Base-by-base conservation (phyloP, 306 rosid species). In the Gynostemma pentaphyllum region DNA sequence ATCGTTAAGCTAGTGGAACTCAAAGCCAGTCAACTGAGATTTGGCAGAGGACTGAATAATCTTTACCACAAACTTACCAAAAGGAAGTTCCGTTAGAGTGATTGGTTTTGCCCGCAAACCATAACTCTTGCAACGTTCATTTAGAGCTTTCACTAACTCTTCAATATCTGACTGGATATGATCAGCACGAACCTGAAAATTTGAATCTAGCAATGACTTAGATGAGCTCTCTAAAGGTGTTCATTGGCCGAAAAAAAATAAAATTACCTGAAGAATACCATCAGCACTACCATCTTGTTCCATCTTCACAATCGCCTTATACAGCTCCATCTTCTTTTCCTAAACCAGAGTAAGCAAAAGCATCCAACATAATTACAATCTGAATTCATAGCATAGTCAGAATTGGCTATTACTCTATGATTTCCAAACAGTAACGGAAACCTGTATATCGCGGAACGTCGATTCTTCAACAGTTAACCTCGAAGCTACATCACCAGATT, bases 381-480 rank as follows among this genome's bases (percentile, higher is more conserved):
- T 61, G 37, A 61, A 61, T 3, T 8, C 66, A 41, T 22, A 14
- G 34, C 37, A 61, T 24, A 61, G 2, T 40, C 9, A 29, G 18
- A 22, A 48, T 44, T 40, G 70, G 12, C 34, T 27, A 56, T 64
- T 28, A 69, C 32, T 22, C 27, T 68, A 15, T 41, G 45, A 54
- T 53, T 54, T 54, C 41, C 13, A 52, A 66, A 7, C 7, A 52
- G 48, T 30, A 30, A 23, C 4, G 28, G 18, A 49, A 71, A 94
- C 97, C 95, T 94, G 99, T 57, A 94, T 72, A 75, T 86, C 97
- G 68, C 94, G 91, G 74, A 89, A 94, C 47, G 89, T 85, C 64
- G 99, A 82, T 77, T 94, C 99, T 75, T 94, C 99, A 34, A 86
- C 72, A 27, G 89, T 84, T 76, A 94, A 81, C 64, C 76, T 94